Base-by-base conservation (phyloP, 2,329 filamentous ascomycete species). In the Fonsecaea erecta region DNA sequence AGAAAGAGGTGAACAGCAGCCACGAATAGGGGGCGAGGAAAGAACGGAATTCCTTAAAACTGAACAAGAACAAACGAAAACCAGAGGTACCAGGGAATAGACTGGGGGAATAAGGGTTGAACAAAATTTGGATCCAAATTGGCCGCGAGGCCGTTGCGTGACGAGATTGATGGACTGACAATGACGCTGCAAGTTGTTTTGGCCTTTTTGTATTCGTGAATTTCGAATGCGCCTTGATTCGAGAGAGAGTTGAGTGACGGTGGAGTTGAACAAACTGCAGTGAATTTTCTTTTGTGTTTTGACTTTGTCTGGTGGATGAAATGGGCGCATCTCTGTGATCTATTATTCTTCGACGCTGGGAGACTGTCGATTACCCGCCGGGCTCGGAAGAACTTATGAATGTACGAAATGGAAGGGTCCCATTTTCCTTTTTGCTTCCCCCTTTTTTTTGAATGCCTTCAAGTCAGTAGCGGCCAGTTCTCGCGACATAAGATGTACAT, bases 1-100 rank as follows among this genome's bases (percentile, higher is more conserved):
- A 84, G 88, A 74, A 90, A 90, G 82, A 82, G 87, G 74, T 88
- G 62, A 69, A 32, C 11, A 52, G 28, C 14, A 32, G 40, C 21
- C 18, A 48, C 18, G 12, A 24, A 24, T 1, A 32, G 37, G 16
- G 14, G 56, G 24, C 9, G 8, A 35, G 28, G 37, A 35, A 30
- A n/a, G 30, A 30, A 30, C n/a, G n/a, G n/a, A 3, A 2, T 60
- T 37, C 9, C 12, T 35, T 6, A 48, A 37, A 24, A 9, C 16
- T 18, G 12, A 34, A 53, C 34, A 24, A 48, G 24, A 43, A 16
- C 14, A 52, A 37, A 28, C 21, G 9, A 32, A n/a, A 61, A 32
- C 35, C 7, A 54, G 5, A 32, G 54, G 37, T 16, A 37, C 18
- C 55, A 43, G 48, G 53, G 52, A 51, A 68, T 68, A 68, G 60